Evolutionary conservation across 805 yeast species (phyloP).

Genomic region (Metahyphopichia silvanorum): DNA sequence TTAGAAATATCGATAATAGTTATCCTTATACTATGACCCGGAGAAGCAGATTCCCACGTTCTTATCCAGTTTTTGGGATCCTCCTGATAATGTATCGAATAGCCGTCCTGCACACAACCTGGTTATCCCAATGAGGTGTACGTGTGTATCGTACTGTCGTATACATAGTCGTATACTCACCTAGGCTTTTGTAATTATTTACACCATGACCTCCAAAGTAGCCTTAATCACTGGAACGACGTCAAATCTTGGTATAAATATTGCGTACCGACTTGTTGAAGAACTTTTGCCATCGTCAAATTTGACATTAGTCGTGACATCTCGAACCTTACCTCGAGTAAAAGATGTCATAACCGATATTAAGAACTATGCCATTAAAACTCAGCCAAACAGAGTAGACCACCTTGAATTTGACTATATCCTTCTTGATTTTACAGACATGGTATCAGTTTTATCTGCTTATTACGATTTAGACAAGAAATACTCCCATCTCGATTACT

Average conservation of each 20-base stretch:
- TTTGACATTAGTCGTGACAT: conserved; percentile 81
- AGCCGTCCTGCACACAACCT: too few species aligned
- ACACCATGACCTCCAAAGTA: conserved; percentile 29
- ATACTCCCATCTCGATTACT: conserved; percentile 67
- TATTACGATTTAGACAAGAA: conserved; percentile 64
- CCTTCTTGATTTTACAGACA: conserved; percentile 83
- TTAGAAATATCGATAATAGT: too few species aligned
- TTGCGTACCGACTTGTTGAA: conserved; percentile 75
- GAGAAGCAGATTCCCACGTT: too few species aligned
- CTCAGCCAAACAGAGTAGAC: conserved; percentile 42
- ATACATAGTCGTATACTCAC: too few species aligned
- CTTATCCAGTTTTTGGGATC: too few species aligned
- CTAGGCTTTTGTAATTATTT: too few species aligned
- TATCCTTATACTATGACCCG: too few species aligned
- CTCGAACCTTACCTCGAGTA: conserved; percentile 83
- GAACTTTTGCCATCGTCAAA: conserved; percentile 50
- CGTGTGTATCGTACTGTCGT: too few species aligned
- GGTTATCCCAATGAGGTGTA: too few species aligned
- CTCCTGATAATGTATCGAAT: too few species aligned
- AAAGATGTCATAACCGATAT: conserved; percentile 67
- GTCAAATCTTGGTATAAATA: conserved; percentile 79
- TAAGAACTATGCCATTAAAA: conserved; percentile 34
- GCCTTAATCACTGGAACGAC: conserved; percentile 42
- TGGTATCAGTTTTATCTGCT: conserved; percentile 80
- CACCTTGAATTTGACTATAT: conserved; percentile 82